Base-by-base conservation (phyloP, 169 alveolate genomes). In the Plasmodium gaboni region DNA sequence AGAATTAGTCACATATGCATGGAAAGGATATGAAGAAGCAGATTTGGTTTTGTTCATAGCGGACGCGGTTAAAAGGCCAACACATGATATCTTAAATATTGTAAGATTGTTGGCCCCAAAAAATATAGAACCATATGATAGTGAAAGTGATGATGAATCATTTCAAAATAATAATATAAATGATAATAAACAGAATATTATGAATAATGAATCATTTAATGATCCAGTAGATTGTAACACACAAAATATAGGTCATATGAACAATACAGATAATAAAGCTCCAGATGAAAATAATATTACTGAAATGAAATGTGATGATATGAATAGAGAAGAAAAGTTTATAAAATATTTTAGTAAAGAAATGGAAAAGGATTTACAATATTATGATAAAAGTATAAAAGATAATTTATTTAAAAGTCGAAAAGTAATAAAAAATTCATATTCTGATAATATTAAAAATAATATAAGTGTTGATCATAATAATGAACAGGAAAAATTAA, bases 1-100 rank as follows among this genome's bases (percentile, higher is more conserved):
- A 55, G 96, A 92, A 26, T 93, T 95, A 64, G 96, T 95, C 9
- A 93, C 88, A 61, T 92, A 96, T 28, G 98, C 98, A n/a, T 95
- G 98, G 98, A 87, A 93, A 63, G 96, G 96, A 2, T 93, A 93
- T 60, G 96, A 94, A 61, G 97, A 95, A 38, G 96, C 97, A n/a
- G 98, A 96, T 73, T 88, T 95, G 64, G 92, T 95, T 57, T 91
- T 96, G 64, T 89, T 96, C 48, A 88, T 96, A 19, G 93, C 92
- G 26, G 98, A 96, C 72, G 73, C 95, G 0, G 98, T 96, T 67
- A 96, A 96, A 74, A 72, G 98, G 15, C 98, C 98, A 17, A 92
- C 93, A 9, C 93, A 92, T 51, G 95, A 93, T 19, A 89, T 95
- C 28, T 85, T 93, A 67, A 88, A 89, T 59, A 90, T 95, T 13